phyloP scores from a whole-genome alignment of 2,329 filamentous ascomycete genomes.

The Epichloe gansuensis region DNA sequence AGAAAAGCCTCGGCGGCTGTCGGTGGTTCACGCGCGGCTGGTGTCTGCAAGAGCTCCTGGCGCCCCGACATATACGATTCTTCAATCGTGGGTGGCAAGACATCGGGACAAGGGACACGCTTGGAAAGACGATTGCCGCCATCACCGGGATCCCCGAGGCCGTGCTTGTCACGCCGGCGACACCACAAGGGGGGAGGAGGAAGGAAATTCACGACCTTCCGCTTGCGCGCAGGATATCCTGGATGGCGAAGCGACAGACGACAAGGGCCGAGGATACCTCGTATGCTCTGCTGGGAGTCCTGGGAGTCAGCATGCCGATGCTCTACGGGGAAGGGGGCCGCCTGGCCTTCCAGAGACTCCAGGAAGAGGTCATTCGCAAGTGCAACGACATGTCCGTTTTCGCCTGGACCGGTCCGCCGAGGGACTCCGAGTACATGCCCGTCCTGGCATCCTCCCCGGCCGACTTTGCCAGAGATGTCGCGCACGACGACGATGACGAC shows the following conservation, averaged over 20 bases:
- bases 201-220: neutral
- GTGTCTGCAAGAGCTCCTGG: conserved; percentile 56
- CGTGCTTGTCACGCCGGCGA: neutral
- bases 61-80: conserved; percentile 17
- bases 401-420: conserved; percentile 9
- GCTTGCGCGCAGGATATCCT: conserved; percentile 13
- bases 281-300: conserved; percentile 15
- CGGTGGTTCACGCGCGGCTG: conserved; percentile 33
- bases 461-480: neutral
- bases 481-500: neutral
- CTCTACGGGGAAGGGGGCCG: conserved; percentile 13
- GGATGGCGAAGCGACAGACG: conserved; percentile 11
- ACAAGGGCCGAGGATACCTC: conserved; percentile 14
- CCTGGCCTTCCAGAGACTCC: conserved; percentile 9
- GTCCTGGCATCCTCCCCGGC: neutral
- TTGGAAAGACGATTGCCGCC: conserved; percentile 9
- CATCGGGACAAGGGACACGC: conserved; percentile 13
- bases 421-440: neutral
- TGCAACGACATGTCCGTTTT: conserved; percentile 12
- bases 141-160: conserved; percentile 9
- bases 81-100: conserved; percentile 16
- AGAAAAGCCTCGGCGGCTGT: neutral
- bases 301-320: conserved; percentile 15
- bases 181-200: neutral
- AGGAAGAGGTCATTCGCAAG: conserved; percentile 13